A percentile compares a stretch with the other conserved stretches of the same genome.
Conservation (phyloP, 345 rosid species). For the Populus davidiana region DNA sequence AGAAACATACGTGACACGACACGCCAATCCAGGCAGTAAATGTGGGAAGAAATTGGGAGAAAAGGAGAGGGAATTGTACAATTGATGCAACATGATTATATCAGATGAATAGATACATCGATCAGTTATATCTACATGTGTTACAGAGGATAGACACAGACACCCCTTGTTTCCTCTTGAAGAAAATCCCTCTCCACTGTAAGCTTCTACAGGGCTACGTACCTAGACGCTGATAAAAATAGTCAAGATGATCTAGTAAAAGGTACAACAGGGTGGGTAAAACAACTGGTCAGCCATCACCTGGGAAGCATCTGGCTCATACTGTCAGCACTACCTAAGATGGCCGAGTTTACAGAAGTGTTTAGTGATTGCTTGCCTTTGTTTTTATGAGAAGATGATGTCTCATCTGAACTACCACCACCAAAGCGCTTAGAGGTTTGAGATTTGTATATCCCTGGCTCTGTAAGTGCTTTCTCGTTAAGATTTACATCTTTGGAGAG, state of each 20-base stretch:
- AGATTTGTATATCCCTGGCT: constrained; percentile 61
- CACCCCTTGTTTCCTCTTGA: neutral
- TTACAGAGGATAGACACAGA: neutral
- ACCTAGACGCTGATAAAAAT: neutral
- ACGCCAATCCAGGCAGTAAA: too few species aligned
- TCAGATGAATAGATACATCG: too few species aligned
- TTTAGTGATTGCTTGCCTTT: constrained; percentile 43
- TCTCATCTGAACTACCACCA: constrained; percentile 33
- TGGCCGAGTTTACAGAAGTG: constrained; percentile 25
- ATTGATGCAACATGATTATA: too few species aligned
- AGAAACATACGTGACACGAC: too few species aligned
- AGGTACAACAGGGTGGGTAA: neutral
- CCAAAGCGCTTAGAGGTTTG: constrained; percentile 21
- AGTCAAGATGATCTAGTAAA: neutral
- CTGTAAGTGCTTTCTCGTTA: constrained; percentile 55
- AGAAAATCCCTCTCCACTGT: neutral
- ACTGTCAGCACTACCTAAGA: constrained; percentile 21
- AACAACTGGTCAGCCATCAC: constrained; percentile 24
- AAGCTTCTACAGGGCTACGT: neutral
- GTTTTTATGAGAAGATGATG: constrained; percentile 45
- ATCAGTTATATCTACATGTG: neutral
- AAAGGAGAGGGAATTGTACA: too few species aligned
- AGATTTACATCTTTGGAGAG: constrained; percentile 64
- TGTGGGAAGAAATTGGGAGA: too few species aligned
- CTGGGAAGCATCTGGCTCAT: constrained; percentile 62